A percentile compares a stretch with the other conserved stretches of the same genome.
Conservation (phyloP, 371 early-diverging fungal genomes). For the Nosema granulosis region DNA sequence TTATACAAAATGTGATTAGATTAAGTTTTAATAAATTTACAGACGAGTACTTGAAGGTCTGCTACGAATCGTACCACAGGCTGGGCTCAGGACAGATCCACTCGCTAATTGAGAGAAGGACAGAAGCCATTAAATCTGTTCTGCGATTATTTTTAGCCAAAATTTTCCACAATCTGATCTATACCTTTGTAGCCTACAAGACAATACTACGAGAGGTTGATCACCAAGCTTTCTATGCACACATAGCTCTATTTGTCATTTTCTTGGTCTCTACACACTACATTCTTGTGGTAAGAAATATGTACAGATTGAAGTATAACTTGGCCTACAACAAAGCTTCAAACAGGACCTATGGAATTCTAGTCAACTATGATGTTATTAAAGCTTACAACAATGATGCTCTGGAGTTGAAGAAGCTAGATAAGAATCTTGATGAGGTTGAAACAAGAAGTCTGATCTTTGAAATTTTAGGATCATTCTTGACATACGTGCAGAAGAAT, state of each 20-base stretch:
- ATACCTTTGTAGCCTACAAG: background rate
- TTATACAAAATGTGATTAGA: background rate
- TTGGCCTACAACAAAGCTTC: slow-evolving; percentile 17
- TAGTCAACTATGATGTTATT: slow-evolving; percentile 35
- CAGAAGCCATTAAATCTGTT: slow-evolving; percentile 5
- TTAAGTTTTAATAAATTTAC: background rate
- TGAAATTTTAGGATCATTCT: slow-evolving; percentile 12
- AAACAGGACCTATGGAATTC: slow-evolving; percentile 31
- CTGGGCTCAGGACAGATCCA: slow-evolving; percentile 41
- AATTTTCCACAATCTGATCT: background rate
- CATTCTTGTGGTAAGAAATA: background rate
- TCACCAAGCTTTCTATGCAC: background rate
- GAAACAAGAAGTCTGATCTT: slow-evolving; percentile 10
- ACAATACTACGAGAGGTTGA: background rate
- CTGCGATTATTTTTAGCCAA: slow-evolving; percentile 29
- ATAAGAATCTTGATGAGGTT: background rate
- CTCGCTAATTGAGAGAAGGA: slow-evolving; percentile 41
- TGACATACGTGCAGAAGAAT: slow-evolving; percentile 7
- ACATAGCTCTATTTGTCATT: background rate
- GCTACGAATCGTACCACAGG: slow-evolving; percentile 10
- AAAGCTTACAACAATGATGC: slow-evolving; percentile 39
- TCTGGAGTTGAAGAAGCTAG: background rate
- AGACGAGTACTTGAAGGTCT: slow-evolving; percentile 11
- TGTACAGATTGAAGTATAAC: slow-evolving; percentile 14
- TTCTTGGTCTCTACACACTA: background rate